Evolutionary conservation across 129 eudicot genomes (phyloP), one percentile per base, ranked within the genome.

Genomic region (Flaveria sonorensis): DNA sequence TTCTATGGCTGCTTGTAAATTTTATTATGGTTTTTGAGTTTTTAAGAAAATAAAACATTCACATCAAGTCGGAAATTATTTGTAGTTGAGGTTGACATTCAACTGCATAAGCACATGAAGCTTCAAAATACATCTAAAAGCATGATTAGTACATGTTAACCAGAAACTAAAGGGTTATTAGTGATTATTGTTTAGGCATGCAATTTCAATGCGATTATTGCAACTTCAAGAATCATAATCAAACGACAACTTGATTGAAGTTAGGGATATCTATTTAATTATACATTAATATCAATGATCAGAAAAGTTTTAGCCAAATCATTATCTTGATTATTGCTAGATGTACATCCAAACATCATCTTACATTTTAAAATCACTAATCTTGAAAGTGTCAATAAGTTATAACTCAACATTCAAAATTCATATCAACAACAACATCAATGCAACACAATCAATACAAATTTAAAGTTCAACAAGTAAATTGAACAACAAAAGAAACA

Each of bases 391-490:
- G 14, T 3, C 16, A 60, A 14, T 16, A 26, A 20, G 6, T 73
- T 16, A 42, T 7, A 40, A 13, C 13, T 20, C 50, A 24, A 4
- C 67, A 26, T 13, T 26, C 10, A 24, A 60, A 36, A 0, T 36
- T 36, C 40, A 36, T 19, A 2, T 14, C 6, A 16, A 52, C 24
- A 48, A 48, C 3, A 13, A 60, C n/a, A 53, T 20, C 63, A 77
- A 19, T 47, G 32, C 19, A 61, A 42, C 78, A 59, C 40, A 15
- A 3, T 46, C 45, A 77, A 42, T 12, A 61, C 73, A 72, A 7
- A 30, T 36, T 43, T 23, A 18, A 30, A 24, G 14, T 19, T 36
- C 4, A 21, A 21, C 48, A 23, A 81, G 12, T 47, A 51, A 19
- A 67, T 50, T 42, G 26, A 51, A 16, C 47, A 52, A 59, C 1